Evolutionary conservation across 2,329 filamentous ascomycete genomes (phyloP).

Genomic region (Claviceps humidiphila): DNA sequence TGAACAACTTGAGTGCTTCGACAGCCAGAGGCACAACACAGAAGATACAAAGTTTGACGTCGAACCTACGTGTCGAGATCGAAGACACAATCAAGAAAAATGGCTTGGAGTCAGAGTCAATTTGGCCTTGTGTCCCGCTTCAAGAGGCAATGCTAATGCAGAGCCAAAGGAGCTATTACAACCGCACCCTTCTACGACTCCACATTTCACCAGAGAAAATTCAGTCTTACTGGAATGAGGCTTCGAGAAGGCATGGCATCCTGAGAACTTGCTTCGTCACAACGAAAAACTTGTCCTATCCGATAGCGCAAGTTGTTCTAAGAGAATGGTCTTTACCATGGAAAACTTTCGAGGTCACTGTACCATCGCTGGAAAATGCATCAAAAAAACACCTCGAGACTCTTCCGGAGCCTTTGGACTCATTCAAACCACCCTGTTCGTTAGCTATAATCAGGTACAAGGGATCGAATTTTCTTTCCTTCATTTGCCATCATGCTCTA

Average conservation of each 20-base stretch:
- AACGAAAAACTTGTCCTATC: constrained; percentile 44
- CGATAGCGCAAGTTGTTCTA: constrained; percentile 63
- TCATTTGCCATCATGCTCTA: constrained; percentile 62
- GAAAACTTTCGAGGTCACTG: constrained; percentile 20
- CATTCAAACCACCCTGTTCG: constrained; percentile 30
- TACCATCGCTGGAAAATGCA: constrained; percentile 21
- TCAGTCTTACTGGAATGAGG: constrained; percentile 44
- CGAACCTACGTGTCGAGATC: constrained; percentile 1
- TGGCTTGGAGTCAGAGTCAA: constrained; percentile 29
- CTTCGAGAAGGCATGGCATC: constrained; percentile 58
- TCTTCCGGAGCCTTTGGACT: constrained; percentile 29
- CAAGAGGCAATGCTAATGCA: constrained; percentile 74
- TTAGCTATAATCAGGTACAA: constrained; percentile 26
- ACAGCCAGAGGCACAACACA: background rate
- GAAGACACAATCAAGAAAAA: constrained; percentile 3
- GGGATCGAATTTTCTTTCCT: constrained; percentile 27
- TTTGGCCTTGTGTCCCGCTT: constrained; percentile 73
- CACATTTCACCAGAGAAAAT: constrained; percentile 36
- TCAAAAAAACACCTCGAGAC: constrained; percentile 26
- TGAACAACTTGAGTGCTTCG: constrained; percentile 1
- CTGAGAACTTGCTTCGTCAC: constrained; percentile 63
- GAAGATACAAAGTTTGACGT: constrained; percentile 14
- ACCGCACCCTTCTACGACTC: constrained; percentile 54
- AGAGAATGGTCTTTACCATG: constrained; percentile 28
- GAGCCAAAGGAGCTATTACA: constrained; percentile 49